Conservation (phyloP, 768 basidiomycete genomes). For the Termitomyces sp. region DNA sequence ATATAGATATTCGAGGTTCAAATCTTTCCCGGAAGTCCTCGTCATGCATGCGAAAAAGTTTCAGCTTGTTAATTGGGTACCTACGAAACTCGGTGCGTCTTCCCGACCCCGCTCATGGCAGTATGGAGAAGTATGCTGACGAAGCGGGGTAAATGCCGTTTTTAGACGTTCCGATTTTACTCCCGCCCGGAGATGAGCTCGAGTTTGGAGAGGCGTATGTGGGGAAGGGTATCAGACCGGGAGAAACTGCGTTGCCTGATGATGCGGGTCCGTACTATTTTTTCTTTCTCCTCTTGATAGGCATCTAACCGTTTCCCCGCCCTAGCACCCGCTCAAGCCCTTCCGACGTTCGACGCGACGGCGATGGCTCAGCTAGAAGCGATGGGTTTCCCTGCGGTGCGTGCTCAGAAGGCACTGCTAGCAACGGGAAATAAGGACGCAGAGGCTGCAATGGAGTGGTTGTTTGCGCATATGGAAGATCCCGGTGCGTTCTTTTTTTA, state of each 20-base stretch:
- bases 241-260: constrained; percentile 67
- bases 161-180: constrained; percentile 78
- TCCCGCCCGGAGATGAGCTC: constrained; percentile 57
- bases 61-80: constrained; percentile 95
- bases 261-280: constrained; percentile 25
- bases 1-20: constrained; percentile 51
- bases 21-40: constrained; percentile 84
- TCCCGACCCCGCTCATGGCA: neutral
- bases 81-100: constrained; percentile 79
- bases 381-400: constrained; percentile 87
- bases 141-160: neutral
- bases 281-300: neutral
- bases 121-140: neutral
- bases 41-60: constrained; percentile 92
- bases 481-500: constrained; percentile 45
- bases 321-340: constrained; percentile 21
- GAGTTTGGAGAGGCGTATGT: constrained; percentile 55
- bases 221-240: constrained; percentile 63
- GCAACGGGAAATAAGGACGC: constrained; percentile 77
- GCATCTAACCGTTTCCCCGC: neutral
- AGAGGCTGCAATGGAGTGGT: constrained; percentile 92
- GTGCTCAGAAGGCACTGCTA: constrained; percentile 87
- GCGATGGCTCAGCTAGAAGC: constrained; percentile 74
- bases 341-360: constrained; percentile 67
- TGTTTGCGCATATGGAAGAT: constrained; percentile 95